Conservation (phyloP, 1,284 basidiomycete genomes). For the Microbotryum silenes-acaulis region DNA sequence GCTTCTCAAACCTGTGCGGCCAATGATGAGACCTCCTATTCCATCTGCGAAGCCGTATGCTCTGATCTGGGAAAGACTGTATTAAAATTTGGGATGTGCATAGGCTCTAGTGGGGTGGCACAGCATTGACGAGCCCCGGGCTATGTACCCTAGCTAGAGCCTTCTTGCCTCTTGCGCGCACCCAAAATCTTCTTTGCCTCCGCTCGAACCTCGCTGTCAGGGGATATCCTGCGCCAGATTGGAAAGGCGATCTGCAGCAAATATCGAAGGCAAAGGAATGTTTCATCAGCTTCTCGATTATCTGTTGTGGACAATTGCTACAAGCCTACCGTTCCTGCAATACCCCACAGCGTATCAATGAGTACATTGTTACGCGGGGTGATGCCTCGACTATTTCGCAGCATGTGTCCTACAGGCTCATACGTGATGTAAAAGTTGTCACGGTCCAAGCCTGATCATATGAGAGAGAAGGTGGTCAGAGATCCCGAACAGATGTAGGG, state of each 20-base stretch:
- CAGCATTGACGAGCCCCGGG: no score
- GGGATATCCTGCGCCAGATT: conserved; percentile 42
- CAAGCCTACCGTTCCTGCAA: conserved; percentile 47
- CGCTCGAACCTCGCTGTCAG: conserved; percentile 20
- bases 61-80: no score
- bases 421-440: conserved; percentile 70
- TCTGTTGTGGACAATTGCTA: not conserved
- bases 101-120: no score
- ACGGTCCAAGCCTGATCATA: conserved; percentile 54
- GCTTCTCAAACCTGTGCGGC: no score
- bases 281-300: not conserved
- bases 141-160: no score
- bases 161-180: not conserved
- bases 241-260: conserved; percentile 41
- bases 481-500: no score
- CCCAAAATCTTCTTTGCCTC: not conserved
- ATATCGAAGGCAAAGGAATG: not conserved
- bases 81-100: no score
- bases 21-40: no score
- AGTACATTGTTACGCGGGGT: conserved; percentile 59
- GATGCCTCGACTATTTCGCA: conserved; percentile 61
- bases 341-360: conserved; percentile 49
- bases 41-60: no score
- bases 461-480: not conserved
- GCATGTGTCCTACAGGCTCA: conserved; percentile 60